Evolutionary conservation across 495 filamentous ascomycete species (phyloP).

Genomic region (Xylaria scruposa): DNA sequence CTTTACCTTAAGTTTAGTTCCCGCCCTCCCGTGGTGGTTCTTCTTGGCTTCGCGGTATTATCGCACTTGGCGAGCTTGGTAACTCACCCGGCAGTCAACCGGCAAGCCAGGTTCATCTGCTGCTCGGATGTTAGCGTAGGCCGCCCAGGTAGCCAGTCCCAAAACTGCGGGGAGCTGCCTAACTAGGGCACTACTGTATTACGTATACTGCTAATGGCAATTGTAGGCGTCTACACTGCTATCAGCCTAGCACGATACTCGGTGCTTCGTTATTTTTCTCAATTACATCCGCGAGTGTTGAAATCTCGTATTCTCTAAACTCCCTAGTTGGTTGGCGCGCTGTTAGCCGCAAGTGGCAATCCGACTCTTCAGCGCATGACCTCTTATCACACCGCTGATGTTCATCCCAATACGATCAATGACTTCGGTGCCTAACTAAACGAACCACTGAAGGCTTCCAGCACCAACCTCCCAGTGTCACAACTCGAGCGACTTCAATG

Average conservation of each 20-base stretch:
- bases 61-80: neutral
- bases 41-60: neutral
- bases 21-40: neutral
- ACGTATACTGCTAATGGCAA: neutral
- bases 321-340: neutral
- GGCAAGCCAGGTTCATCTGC: no score
- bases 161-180: neutral
- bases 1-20: neutral
- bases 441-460: neutral
- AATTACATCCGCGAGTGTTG: neutral
- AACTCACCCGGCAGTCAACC: neutral
- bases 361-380: conserved; percentile 4
- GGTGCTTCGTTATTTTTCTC: neutral
- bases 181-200: neutral
- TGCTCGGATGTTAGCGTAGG: no score
- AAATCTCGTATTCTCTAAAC: neutral
- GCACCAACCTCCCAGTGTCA: no score
- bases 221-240: neutral
- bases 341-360: conserved; percentile 7
- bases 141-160: neutral
- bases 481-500: neutral
- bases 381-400: conserved; percentile 6
- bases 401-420: neutral
- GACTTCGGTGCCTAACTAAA: neutral
- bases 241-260: neutral